phyloP scores from a whole-genome alignment of 495 filamentous ascomycete species.

The Penicillium coprophilum region DNA sequence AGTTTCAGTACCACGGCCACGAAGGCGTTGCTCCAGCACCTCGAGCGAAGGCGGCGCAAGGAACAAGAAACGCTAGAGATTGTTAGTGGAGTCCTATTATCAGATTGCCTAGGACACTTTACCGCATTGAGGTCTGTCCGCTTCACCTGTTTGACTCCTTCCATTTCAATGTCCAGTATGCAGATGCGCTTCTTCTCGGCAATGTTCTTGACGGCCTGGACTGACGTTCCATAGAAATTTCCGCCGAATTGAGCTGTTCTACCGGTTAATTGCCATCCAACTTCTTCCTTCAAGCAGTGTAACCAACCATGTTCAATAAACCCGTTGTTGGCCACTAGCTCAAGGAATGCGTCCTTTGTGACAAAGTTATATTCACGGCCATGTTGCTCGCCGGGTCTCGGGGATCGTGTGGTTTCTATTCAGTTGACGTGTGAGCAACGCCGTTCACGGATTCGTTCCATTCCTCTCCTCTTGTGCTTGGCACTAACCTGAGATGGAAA shows the following conservation, averaged over 20 bases:
- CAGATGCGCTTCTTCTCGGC: conserved; percentile 53
- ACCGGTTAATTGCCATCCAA: not conserved
- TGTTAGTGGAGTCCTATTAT: not conserved
- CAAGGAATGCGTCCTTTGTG: conserved; percentile 64
- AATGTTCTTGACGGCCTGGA: conserved; percentile 72
- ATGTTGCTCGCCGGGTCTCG: conserved; percentile 71
- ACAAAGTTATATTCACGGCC: conserved; percentile 83
- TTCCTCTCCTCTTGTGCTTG: not conserved
- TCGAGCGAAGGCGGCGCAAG: conserved; percentile 76
- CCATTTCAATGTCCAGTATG: conserved; percentile 85
- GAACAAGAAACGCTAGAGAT: conserved; percentile 67
- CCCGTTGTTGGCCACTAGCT: conserved; percentile 63
- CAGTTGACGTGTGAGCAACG: not conserved
- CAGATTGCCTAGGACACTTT: not conserved
- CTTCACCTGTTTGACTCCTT: conserved; percentile 96
- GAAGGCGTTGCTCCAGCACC: conserved; percentile 70
- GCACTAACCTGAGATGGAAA: conserved; percentile 66
- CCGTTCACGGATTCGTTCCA: not conserved
- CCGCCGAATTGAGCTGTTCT: conserved; percentile 67
- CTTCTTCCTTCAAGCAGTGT: not conserved
- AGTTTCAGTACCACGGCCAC: conserved; percentile 80
- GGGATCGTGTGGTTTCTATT: conserved; percentile 72
- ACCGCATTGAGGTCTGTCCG: conserved; percentile 65
- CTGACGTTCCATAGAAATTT: conserved; percentile 84
- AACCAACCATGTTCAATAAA: conserved; percentile 75